These are phyloP conservation scores for Neoboletus subvelutipes DNA, from an alignment of 768 basidiomycete genomes.

Conservation along the genomic window DNA sequence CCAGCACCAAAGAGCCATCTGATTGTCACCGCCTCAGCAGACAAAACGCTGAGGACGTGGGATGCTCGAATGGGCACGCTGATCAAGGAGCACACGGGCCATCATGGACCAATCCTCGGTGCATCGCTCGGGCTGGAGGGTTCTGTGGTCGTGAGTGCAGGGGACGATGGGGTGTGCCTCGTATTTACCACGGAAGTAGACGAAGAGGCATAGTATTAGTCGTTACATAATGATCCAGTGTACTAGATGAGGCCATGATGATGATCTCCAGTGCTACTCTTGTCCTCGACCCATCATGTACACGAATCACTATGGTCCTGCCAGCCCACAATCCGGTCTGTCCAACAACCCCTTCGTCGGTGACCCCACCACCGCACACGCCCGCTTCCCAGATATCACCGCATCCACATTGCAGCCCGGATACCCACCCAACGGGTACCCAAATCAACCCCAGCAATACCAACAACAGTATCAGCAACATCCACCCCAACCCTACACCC, in stretches of 20 bases:
- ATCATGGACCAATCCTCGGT: conserved; percentile 71
- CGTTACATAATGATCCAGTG: conserved; percentile 27
- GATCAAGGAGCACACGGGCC: conserved; percentile 79
- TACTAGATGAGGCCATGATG: background rate
- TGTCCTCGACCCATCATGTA: conserved; percentile 34
- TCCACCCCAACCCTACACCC: conserved; percentile 19
- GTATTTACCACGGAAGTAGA: conserved; percentile 68
- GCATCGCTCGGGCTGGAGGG: conserved; percentile 72
- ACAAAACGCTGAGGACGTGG: conserved; percentile 87
- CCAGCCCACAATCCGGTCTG: conserved; percentile 22
- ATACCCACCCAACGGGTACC: conserved; percentile 27
- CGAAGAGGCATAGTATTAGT: background rate
- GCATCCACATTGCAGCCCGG: conserved; percentile 16
- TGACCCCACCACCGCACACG: conserved; percentile 45
- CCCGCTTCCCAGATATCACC: conserved; percentile 67
- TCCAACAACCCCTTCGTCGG: conserved; percentile 72
- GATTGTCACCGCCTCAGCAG: conserved; percentile 84
- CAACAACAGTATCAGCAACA: conserved; percentile 38
- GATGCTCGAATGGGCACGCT: conserved; percentile 84
- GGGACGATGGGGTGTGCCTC: conserved; percentile 86
- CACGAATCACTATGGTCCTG: conserved; percentile 39
- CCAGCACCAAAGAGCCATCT: conserved; percentile 75
- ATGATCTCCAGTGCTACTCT: background rate
- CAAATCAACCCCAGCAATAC: conserved; percentile 33
- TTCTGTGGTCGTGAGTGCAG: conserved; percentile 77